A percentile compares a stretch with the other conserved stretches of the same genome.
Evolutionary conservation across 2,329 filamentous ascomycete species (phyloP).

Genomic region (Exophiala aquamarina): DNA sequence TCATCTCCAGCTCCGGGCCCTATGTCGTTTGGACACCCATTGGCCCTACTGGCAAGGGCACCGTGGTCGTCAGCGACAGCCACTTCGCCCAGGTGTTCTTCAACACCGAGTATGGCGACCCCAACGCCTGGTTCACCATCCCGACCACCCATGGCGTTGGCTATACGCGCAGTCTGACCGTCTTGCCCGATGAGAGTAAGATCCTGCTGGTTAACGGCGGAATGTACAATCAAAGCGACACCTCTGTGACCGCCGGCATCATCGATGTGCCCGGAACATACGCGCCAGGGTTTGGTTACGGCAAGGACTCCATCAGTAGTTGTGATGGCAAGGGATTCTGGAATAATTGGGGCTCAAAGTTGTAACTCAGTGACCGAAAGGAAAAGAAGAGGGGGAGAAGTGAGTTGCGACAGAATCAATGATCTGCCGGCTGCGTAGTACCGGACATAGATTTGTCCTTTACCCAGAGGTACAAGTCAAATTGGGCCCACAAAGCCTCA

Average conservation of each 20-base stretch:
- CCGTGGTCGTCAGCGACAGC: constrained; percentile 12
- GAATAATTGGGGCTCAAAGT: constrained; percentile 7
- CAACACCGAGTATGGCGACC: constrained; percentile 8
- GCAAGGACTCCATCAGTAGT: constrained; percentile 2
- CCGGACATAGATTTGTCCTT: no score
- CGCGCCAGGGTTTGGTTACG: constrained; percentile 1
- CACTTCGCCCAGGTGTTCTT: constrained; percentile 13
- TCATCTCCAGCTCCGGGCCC: constrained; percentile 2
- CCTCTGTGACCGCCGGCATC: constrained; percentile 4
- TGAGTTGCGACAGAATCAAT: no score
- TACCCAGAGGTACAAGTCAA: no score
- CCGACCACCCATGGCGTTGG: neutral
- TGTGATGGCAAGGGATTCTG: constrained; percentile 4
- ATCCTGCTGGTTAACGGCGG: constrained; percentile 7
- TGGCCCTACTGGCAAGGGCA: constrained; percentile 7
- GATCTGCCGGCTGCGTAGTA: no score
- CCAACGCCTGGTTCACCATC: constrained; percentile 4
- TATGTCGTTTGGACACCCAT: constrained; percentile 17
- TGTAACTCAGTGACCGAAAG: no score
- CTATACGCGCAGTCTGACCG: constrained; percentile 3
- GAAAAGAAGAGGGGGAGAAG: no score
- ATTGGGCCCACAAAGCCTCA: no score
- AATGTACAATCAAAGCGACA: constrained; percentile 1
- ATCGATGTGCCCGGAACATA: constrained; percentile 7
- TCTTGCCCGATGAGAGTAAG: constrained; percentile 6